Evolutionary conservation across 1,284 basidiomycete species (phyloP).

Genomic region (Cerioporus squamosus): DNA sequence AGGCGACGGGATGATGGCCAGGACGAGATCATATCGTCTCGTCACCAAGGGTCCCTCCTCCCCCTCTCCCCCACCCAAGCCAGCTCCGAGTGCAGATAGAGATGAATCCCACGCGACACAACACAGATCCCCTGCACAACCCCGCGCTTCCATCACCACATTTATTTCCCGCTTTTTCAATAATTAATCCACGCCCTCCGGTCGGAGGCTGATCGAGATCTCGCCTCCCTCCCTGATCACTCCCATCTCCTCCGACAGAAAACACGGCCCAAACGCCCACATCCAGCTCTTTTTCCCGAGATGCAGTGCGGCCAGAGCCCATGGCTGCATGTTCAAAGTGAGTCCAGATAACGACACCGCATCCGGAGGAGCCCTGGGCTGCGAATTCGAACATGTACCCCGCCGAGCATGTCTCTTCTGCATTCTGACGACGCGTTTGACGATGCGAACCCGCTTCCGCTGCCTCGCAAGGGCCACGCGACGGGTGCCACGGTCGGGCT

Average conservation of each 20-base stretch:
- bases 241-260: slow-evolving; percentile 3
- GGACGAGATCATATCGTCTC: slow-evolving; percentile 28
- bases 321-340: not conserved
- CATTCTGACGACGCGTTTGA: too few relatives aligned
- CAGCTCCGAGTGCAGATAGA: slow-evolving; percentile 19
- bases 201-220: slow-evolving; percentile 8
- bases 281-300: slow-evolving; percentile 7
- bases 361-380: not conserved
- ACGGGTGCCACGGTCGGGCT: not conserved
- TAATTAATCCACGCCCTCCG: not conserved
- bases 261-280: slow-evolving; percentile 10
- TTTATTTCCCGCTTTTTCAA: slow-evolving; percentile 1
- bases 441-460: not conserved
- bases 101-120: slow-evolving; percentile 21
- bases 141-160: slow-evolving; percentile 10
- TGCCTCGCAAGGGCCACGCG: not conserved
- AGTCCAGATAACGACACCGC: not conserved
- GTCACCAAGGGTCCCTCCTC: slow-evolving; percentile 35
- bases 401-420: not conserved
- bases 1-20: slow-evolving; percentile 32
- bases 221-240: not conserved
- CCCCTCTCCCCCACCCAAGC: slow-evolving; percentile 10
- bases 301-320: slow-evolving; percentile 6
- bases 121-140: slow-evolving; percentile 18
- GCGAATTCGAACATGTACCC: not conserved